These are phyloP conservation scores for Pleurozium schreberi DNA, from an alignment of 225 moss, liverwort and hornwort genomes.

Conservation along the genomic window DNA sequence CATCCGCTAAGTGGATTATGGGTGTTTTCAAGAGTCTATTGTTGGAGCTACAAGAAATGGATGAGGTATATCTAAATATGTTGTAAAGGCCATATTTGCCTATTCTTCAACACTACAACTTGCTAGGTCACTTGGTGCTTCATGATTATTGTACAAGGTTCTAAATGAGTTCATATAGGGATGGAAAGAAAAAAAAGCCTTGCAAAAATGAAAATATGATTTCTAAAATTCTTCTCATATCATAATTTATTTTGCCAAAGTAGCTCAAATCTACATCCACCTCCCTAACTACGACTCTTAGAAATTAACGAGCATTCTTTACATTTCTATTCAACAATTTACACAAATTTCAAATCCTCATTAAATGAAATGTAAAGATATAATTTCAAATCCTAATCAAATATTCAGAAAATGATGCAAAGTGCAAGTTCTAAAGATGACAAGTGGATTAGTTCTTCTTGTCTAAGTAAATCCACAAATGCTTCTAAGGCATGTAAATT, in stretches of 20 bases:
- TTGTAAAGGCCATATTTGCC: background rate
- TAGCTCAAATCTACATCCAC: background rate
- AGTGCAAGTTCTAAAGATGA: background rate
- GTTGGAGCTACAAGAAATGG: accelerated
- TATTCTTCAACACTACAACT: background rate
- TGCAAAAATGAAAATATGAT: no score
- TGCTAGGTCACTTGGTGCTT: no score
- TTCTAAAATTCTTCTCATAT: no score
- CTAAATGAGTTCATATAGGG: accelerated
- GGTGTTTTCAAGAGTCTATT: background rate
- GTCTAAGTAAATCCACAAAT: background rate
- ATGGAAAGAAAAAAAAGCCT: background rate
- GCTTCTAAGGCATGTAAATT: accelerated
- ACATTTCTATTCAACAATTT: background rate
- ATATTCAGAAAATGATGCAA: background rate
- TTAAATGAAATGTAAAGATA: background rate
- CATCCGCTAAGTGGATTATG: background rate
- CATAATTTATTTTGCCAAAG: background rate
- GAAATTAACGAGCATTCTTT: background rate
- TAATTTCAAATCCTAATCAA: background rate
- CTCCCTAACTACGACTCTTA: background rate
- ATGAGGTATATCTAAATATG: background rate
- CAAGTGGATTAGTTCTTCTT: accelerated
- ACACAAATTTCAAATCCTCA: background rate
- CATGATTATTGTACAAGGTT: background rate